Base-by-base conservation (phyloP, 2,329 filamentous ascomycete species). In the Achaetomium macrosporum region DNA sequence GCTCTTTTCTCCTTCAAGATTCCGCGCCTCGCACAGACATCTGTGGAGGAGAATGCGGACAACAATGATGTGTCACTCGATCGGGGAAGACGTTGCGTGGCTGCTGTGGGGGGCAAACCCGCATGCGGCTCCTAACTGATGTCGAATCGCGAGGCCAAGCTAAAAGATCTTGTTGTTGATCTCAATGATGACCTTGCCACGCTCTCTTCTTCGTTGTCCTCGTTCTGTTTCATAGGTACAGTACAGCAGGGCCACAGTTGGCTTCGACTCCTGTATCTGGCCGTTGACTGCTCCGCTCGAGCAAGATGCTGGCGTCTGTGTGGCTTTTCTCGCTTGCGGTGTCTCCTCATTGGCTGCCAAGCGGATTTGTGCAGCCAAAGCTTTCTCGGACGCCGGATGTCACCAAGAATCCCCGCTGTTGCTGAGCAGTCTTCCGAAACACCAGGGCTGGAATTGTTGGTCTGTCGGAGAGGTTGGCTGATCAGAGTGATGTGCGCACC, bases 281-380 rank as follows among this genome's bases (percentile, higher is more conserved):
- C 44, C 44, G 20, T 42, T 36, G 30, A 50, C 36, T 16, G 46
- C 12, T 48, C 40, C 31, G 35, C 15, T 17, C 15, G 5, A 29
- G 16, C 42, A 17, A 15, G 25, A n/a, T 39, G 33, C n/a, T 47
- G 36, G 37, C 39, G n/a, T 29, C 37, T 36, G 33, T 36, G 33
- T 17, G 42, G 13, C 43, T 33, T 42, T 41, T 47, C 44, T 62
- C 61, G 61, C 59, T 63, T 63, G 56, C 31, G 11, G 35, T 42
- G 13, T 29, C n/a, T 31, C 44, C 47, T 42, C 44, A 61, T 62
- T 62, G 60, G 61, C 51, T 25, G 43, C 35, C 33, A 35, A 39
- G 42, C 41, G 36, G 39, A 30, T 48, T 33, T 50, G 51, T 59
- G 52, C 51, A 47, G 47, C 43, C 49, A 33, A 16, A 13, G 20